Evolutionary conservation across 2,329 filamentous ascomycete genomes (phyloP), one percentile per base, ranked within the genome.

Genomic region (Fusarium hainanense): DNA sequence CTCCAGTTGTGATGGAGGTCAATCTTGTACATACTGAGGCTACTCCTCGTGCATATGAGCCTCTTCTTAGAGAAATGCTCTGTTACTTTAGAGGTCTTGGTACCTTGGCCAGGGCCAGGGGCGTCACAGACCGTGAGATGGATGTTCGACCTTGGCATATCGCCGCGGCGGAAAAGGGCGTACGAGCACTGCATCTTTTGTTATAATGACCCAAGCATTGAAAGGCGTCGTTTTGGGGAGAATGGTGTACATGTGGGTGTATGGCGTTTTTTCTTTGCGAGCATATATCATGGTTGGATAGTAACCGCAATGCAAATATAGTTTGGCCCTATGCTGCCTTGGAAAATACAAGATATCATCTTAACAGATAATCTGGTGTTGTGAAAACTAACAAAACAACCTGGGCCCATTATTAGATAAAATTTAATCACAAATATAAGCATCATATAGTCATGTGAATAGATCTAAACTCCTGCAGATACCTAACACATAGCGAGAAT

Each of bases 71-170:
- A 69, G 93, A 96, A 76, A 89, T 93, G 77, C 76, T 96, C 60
- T 85, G 82, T 30, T 88, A 90, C 77, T 95, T 91, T 75, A 82
- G 92, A 44, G 89, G 87, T 0, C 77, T 96, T 66, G 90, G 89
- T 0, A 88, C 92, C 20, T 76, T 96, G 71, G 92, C 91, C 3
- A 85, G 89, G 68, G 87, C 89, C 23, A 87, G 90, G 64, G 91
- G 89, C 1, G 82, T 90, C 74, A 82, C 89, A 74, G 85, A 88
- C 73, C 79, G 84, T 64, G 82, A 88, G 56, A 84, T 81, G 50
- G 88, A 90, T 74, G 84, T 89, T n/a, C 82, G 92, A 73, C 93
- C 93, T 20, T 93, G 92, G 91, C 93, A 95, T 82, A 82, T 95
- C 63, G 90, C 89, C 14, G 90, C 88, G 20, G 92, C 89, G 4